phyloP scores from a whole-genome alignment of 257 asterid genomes.

The Dorcoceras hygrometricum region DNA sequence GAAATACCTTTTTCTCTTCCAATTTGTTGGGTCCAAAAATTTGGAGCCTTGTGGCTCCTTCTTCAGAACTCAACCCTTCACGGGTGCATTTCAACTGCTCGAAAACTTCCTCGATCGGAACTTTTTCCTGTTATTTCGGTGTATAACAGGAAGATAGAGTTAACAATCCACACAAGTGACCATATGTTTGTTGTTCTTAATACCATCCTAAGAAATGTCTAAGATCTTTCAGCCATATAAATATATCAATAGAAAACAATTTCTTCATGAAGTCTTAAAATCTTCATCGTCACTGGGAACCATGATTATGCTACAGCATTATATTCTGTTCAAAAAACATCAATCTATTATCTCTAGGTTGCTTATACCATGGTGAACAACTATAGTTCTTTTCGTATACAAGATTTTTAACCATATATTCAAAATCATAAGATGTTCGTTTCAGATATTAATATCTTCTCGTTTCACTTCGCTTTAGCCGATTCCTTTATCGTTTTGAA shows the following conservation, averaged over 20 bases:
- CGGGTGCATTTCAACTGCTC: constrained; percentile 86
- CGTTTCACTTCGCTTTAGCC: too few relatives aligned
- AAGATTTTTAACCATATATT: too few relatives aligned
- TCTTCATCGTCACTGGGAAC: not conserved
- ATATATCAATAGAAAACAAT: not conserved
- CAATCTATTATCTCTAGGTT: not conserved
- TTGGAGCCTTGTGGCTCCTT: constrained; percentile 85
- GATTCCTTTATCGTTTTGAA: too few relatives aligned
- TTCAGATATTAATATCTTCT: too few relatives aligned
- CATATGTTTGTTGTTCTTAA: not conserved
- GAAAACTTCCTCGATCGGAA: constrained; percentile 96
- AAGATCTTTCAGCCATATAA: not conserved
- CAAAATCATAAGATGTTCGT: too few relatives aligned
- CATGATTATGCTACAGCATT: not conserved
- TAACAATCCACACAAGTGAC: not conserved
- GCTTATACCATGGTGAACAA: not conserved
- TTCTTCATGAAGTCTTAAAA: not conserved
- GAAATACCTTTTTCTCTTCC: constrained; percentile 83
- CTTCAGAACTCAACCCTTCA: constrained; percentile 72
- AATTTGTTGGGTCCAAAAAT: constrained; percentile 93
- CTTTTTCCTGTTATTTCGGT: constrained; percentile 64
- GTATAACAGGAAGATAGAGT: not conserved
- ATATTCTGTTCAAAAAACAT: not conserved
- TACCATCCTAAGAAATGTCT: not conserved
- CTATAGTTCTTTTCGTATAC: too few relatives aligned